Conservation (phyloP, 2,329 filamentous ascomycete species). For the Arthroderma sp. region DNA sequence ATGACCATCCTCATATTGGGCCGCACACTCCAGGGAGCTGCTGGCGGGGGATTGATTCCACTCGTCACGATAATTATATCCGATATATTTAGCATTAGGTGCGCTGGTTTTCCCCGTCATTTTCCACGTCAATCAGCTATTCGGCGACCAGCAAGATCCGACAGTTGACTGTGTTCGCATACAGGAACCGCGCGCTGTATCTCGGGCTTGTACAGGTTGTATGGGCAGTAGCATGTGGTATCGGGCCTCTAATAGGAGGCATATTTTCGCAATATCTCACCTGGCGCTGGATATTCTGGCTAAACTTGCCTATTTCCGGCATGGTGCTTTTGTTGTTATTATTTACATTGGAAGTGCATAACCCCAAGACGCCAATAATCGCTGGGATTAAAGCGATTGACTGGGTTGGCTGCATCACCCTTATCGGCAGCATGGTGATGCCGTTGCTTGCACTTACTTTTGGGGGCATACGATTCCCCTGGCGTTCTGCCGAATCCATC, state of each 20-base stretch:
- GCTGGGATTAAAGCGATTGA: conserved; percentile 40
- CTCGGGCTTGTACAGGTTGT: conserved; percentile 40
- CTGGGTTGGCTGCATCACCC: conserved; percentile 40
- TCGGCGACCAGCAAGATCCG: no score
- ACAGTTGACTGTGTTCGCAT: background rate
- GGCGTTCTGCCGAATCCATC: conserved; percentile 60
- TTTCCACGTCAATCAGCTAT: background rate
- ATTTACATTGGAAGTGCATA: conserved; percentile 42
- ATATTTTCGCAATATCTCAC: conserved; percentile 30
- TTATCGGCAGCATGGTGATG: conserved; percentile 71
- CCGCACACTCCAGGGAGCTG: conserved; percentile 41
- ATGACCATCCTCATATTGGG: conserved; percentile 43
- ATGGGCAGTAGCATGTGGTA: conserved; percentile 42
- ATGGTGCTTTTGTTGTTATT: conserved; percentile 37
- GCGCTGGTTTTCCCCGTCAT: background rate
- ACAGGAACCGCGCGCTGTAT: conserved; percentile 31
- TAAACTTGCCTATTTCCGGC: conserved; percentile 41
- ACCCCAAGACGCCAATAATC: conserved; percentile 38
- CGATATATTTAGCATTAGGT: conserved; percentile 41
- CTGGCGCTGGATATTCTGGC: conserved; percentile 46
- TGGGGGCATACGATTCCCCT: conserved; percentile 61
- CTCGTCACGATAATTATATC: conserved; percentile 42
- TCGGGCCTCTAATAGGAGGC: conserved; percentile 42
- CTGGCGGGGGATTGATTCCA: conserved; percentile 40
- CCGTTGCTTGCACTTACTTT: conserved; percentile 74